These are phyloP conservation scores for Nitzschia sp. DNA, from an alignment of 108 stramenopile genomes.

Conservation along the genomic window DNA sequence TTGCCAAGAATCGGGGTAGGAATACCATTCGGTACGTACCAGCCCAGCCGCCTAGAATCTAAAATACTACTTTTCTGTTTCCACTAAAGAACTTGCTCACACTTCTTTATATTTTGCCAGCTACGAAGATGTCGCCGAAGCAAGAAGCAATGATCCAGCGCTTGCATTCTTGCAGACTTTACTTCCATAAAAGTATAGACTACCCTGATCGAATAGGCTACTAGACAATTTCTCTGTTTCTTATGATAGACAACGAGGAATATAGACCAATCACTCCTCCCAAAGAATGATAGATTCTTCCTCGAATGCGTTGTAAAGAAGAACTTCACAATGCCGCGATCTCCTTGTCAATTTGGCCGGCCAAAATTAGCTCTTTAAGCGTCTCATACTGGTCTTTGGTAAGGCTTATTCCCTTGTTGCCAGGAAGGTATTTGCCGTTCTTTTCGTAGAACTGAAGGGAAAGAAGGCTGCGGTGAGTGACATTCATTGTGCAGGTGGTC, in stretches of 20 bases:
- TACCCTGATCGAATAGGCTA: too few relatives aligned
- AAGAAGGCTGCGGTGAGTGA: too few relatives aligned
- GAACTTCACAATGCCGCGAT: neutral
- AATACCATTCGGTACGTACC: constrained; percentile 65
- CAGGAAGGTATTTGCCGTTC: constrained; percentile 66
- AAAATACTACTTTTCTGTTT: too few relatives aligned
- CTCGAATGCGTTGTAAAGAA: too few relatives aligned
- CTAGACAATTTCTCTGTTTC: too few relatives aligned
- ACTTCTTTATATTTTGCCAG: neutral
- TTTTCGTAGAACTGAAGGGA: constrained; percentile 73
- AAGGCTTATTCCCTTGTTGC: constrained; percentile 81
- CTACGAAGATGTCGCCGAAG: constrained; percentile 88
- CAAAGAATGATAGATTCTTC: too few relatives aligned
- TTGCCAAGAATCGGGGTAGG: constrained; percentile 66
- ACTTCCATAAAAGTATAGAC: constrained; percentile 58
- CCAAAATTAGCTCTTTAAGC: constrained; percentile 44
- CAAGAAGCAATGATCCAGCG: constrained; percentile 64
- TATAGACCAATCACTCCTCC: too few relatives aligned
- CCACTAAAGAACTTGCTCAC: neutral
- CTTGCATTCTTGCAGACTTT: constrained; percentile 72
- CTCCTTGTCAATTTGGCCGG: constrained; percentile 27
- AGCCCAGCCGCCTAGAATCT: neutral
- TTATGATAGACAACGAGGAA: too few relatives aligned
- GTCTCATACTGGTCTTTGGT: constrained; percentile 69
- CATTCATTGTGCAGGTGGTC: neutral